These are phyloP conservation scores for Colletotrichum sp. DNA, from an alignment of 2,329 filamentous ascomycete species.

Conservation along the genomic window DNA sequence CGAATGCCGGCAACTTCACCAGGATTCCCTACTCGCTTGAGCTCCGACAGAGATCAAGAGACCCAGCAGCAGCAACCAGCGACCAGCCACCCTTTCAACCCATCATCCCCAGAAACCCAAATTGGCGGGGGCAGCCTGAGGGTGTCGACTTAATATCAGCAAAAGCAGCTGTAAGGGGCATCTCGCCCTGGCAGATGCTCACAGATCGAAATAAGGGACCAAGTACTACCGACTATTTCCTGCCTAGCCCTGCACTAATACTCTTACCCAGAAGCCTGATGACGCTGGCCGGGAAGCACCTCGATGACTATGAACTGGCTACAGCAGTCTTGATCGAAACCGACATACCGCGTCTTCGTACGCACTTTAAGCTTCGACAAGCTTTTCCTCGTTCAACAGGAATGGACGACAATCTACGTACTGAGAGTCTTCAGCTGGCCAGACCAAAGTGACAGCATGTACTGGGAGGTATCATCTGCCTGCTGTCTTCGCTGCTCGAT, in stretches of 20 bases:
- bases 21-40: background rate
- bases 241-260: background rate
- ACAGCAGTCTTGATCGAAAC: background rate
- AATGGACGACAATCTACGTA: background rate
- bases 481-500: background rate
- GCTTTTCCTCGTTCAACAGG: background rate
- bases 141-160: slow-evolving; percentile 16
- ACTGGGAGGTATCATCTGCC: background rate
- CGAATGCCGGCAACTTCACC: background rate
- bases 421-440: background rate
- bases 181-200: slow-evolving; percentile 18
- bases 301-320: background rate
- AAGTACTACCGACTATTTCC: background rate
- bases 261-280: background rate
- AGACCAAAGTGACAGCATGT: background rate
- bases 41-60: background rate
- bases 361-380: background rate
- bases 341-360: background rate
- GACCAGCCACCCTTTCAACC: background rate
- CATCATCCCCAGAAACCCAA: background rate
- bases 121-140: background rate
- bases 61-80: background rate
- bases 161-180: slow-evolving; percentile 13
- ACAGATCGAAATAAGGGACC: slow-evolving; percentile 27
- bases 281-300: background rate